Base-by-base conservation (phyloP, 805 yeast genomes). In the Nakazawaea wyomingensis region DNA sequence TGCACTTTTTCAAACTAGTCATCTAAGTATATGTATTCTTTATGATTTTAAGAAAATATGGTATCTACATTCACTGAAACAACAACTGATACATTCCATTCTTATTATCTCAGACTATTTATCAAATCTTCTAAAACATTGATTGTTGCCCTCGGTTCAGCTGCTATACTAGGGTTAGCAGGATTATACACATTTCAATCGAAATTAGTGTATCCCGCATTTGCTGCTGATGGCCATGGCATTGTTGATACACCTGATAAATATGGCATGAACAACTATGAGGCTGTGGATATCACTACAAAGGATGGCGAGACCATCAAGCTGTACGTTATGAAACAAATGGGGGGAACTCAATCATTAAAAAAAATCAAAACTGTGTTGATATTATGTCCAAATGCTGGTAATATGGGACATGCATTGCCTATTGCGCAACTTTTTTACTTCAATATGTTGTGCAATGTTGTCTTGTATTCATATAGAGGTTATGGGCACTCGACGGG, bases 401-500 rank as follows among this genome's bases (percentile, higher is more conserved):
- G 98, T 4, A 91, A 93, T 59, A 91, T 91, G 50, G 98, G 98
- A 14, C 88, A 87, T 56, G 81, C 85, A 22, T 65, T 91, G 37
- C 96, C 96, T 1, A 76, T 88, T 7, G 95, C 85, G 3, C 70
- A 80, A 37, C 60, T 82, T 8, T 79, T 90, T 48, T 85, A 77
- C 61, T 63, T 69, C 38, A 63, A 69, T 30, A 72, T 82, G 60
- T 76, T 78, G 11, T 78, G 80, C 62, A 88, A 90, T 59, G 96
- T 89, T 2, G 74, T 91, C 37, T 78, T 86, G 4, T 84, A 87
- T 52, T 86, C 95, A 1, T 91, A 91, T 61, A 68, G 99, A 53
- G 98, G 99, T 0, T 90, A 90, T 60, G 97, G 97, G 0, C 64
- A 70, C 37, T 81, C 91, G 2, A 74, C 84, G 1, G 98, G 98